Base-by-base conservation (phyloP, 208 protist species). In the Trypanosoma cruzi region DNA sequence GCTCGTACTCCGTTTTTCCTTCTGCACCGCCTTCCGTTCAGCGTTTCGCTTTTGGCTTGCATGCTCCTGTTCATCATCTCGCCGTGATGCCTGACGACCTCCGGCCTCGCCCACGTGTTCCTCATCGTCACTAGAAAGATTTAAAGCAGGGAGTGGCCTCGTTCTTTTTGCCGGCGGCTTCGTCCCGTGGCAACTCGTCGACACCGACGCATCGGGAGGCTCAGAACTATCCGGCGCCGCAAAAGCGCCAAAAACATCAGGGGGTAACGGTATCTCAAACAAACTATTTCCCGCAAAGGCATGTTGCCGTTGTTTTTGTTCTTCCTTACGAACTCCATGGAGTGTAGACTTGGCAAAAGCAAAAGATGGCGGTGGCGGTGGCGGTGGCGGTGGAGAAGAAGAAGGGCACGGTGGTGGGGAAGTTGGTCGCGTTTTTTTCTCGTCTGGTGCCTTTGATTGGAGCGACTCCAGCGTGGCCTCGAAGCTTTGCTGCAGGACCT, bases 401-500 rank as follows among this genome's bases (percentile, higher is more conserved):
- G 28, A 44, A 40, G 71, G 24, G 3, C 65, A 61, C 14, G 59
- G 68, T 68, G 34, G 68, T 65, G 53, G 42, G 60, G 22, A 22
- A 22, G 13, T 26, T 40, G 6, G 18, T 29, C 10, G 24, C 52
- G 49, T 44, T n/a, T 55, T n/a, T 32, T 28, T 37, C 46, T 42
- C 50, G 14, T 16, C 56, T 56, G 26, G 37, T 48, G 37, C 20
- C 16, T 14, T 53, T 50, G 44, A 22, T 7, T 42, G 55, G 13
- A 73, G 63, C 5, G 60, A 0, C 42, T 54, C 56, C 10, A 79
- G 71, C 32, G 63, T 46, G 1, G 36, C 48, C 52, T 93, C 84
- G 53, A 89, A 93, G 40, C 60, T 70, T 14, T 48, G 74, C 61
- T 93, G 87, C 46, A 90, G 57, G 10, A 86, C 32, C 40, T 89